These are phyloP conservation scores for Diaporthe ampelina DNA, from an alignment of 2,329 filamentous ascomycete species.

Conservation along the genomic window DNA sequence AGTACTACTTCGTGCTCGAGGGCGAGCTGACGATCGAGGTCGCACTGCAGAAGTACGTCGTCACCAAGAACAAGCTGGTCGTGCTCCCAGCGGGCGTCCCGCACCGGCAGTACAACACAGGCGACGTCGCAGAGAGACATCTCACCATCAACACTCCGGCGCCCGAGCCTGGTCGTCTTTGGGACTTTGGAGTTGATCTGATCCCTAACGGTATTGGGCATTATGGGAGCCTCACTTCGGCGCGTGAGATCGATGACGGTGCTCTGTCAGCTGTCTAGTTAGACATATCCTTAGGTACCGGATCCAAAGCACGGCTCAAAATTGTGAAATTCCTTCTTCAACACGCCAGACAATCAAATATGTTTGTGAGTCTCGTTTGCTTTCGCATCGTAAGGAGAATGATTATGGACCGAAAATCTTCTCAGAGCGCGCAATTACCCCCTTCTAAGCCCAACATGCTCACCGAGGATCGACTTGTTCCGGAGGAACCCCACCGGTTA, in stretches of 20 bases:
- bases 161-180: slow-evolving; percentile 5
- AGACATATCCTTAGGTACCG: not conserved
- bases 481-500: too few species aligned
- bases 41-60: not conserved
- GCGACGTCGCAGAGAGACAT: not conserved
- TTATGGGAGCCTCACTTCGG: not conserved
- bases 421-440: too few species aligned
- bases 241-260: not conserved
- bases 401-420: too few species aligned
- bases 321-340: not conserved
- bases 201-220: not conserved
- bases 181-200: not conserved
- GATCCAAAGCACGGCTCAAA: not conserved
- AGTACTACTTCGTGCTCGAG: slow-evolving; percentile 7
- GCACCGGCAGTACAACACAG: not conserved
- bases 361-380: not conserved
- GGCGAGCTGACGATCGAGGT: slow-evolving; percentile 2
- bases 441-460: too few species aligned
- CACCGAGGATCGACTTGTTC: too few species aligned
- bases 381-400: too few species aligned
- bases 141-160: slow-evolving; percentile 8
- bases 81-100: slow-evolving; percentile 1
- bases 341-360: not conserved
- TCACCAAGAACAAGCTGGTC: slow-evolving; percentile 1
- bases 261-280: not conserved